Evolutionary conservation across 2,329 filamentous ascomycete genomes (phyloP).

Genomic region (Pezicula neosporulosa): DNA sequence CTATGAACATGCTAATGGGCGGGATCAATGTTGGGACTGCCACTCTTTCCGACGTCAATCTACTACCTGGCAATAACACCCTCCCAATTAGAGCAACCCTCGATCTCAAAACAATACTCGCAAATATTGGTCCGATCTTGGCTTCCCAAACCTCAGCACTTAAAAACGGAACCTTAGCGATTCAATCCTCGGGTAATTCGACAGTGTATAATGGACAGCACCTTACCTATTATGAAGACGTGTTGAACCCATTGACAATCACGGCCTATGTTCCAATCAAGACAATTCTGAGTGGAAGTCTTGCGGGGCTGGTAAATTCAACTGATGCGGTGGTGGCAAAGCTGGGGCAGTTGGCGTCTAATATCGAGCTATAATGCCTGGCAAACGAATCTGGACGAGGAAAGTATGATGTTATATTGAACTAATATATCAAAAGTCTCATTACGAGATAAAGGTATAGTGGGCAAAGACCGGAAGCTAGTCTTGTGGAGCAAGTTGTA

Average conservation of each 20-base stretch:
- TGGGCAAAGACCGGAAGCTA: too few species aligned
- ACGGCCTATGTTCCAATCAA: background rate
- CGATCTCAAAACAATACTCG: background rate
- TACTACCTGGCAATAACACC: background rate
- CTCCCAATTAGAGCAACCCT: background rate
- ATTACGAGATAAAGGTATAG: too few species aligned
- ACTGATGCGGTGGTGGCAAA: too few species aligned
- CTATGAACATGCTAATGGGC: background rate
- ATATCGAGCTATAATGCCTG: too few species aligned
- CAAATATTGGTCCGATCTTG: background rate
- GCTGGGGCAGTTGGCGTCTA: too few species aligned
- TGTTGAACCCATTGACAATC: background rate
- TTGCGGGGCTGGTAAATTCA: background rate
- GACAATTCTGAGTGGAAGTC: background rate
- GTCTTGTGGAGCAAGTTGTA: too few species aligned
- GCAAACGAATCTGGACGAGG: too few species aligned
- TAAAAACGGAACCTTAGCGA: background rate
- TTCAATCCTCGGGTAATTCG: slow-evolving; percentile 2
- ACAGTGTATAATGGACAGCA: slow-evolving; percentile 1
- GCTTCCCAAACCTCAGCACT: background rate
- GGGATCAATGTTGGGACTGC: background rate
- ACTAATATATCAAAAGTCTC: too few species aligned
- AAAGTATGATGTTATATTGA: too few species aligned
- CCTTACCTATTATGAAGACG: slow-evolving; percentile 1
- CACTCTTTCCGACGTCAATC: background rate